Evolutionary conservation across 345 rosid species (phyloP).

Genomic region (Reutealis trisperma): DNA sequence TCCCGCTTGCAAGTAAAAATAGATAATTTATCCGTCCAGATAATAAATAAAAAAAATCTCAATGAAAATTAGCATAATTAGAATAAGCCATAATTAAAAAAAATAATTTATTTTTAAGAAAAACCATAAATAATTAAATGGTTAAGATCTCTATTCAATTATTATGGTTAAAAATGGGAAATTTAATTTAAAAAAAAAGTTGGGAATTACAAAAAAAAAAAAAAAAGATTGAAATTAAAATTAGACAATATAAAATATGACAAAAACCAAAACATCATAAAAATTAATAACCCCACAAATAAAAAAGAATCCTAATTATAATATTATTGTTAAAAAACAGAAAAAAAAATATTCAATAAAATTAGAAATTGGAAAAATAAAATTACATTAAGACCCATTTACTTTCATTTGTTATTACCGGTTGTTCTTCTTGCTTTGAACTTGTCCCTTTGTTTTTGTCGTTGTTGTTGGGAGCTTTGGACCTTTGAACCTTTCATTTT

Average conservation of each 20-base stretch:
- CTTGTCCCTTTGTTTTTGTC: constrained; percentile 4
- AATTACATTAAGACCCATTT: no score
- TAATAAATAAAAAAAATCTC: background rate
- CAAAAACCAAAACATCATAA: no score
- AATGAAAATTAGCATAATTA: background rate
- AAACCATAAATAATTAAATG: no score
- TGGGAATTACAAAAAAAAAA: no score
- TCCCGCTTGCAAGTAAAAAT: constrained; percentile 1
- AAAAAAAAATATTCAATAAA: background rate
- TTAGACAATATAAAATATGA: no score
- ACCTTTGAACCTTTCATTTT: background rate
- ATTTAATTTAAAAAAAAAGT: no score
- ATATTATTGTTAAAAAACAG: background rate
- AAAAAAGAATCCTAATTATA: background rate
- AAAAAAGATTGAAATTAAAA: no score
- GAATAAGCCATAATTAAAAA: no score
- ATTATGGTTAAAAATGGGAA: no score
- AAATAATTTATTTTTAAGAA: no score
- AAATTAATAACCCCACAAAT: constrained; percentile 3
- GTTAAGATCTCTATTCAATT: no score
- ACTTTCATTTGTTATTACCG: background rate
- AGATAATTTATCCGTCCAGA: background rate
- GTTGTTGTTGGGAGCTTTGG: constrained; percentile 1
- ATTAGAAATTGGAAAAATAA: background rate
- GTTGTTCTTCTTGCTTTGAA: constrained; percentile 9